Conservation (phyloP, 352 stramenopile species). For the Sclerospora graminicola region DNA sequence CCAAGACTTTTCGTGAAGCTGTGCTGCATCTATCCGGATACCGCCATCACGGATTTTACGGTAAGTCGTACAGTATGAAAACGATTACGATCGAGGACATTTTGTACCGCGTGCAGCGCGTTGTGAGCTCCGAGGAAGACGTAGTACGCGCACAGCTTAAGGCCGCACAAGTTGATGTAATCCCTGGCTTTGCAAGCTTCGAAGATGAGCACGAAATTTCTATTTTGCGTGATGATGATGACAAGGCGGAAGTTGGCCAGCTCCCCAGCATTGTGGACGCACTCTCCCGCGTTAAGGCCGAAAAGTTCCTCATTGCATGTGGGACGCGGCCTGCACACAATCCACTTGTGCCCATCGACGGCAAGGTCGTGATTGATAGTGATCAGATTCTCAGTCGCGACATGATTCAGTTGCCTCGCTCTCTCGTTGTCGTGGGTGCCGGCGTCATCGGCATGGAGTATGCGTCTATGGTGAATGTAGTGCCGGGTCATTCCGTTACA, state of each 20-base stretch:
- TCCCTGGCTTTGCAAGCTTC: conserved; percentile 65
- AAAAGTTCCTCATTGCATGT: conserved; percentile 82
- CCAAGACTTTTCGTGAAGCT: conserved; percentile 87
- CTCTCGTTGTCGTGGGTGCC: conserved; percentile 72
- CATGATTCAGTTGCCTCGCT: conserved; percentile 58
- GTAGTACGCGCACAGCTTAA: conserved; percentile 79
- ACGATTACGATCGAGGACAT: conserved; percentile 80
- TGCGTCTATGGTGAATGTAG: conserved; percentile 85
- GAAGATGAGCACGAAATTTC: conserved; percentile 70
- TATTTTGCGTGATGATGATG: conserved; percentile 31
- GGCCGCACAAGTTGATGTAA: conserved; percentile 55
- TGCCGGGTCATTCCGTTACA: conserved; percentile 79
- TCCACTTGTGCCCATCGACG: conserved; percentile 71
- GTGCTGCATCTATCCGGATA: conserved; percentile 87
- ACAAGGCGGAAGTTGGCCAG: conserved; percentile 6
- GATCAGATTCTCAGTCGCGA: conserved; percentile 69
- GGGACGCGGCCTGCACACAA: conserved; percentile 75
- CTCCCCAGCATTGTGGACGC: conserved; percentile 16
- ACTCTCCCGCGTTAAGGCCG: conserved; percentile 37
- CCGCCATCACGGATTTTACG: conserved; percentile 83
- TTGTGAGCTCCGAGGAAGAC: conserved; percentile 68
- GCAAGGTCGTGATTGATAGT: conserved; percentile 72
- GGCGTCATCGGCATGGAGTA: conserved; percentile 89
- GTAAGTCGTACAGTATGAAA: conserved; percentile 79
- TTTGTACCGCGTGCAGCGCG: conserved; percentile 66